Evolutionary conservation across 768 basidiomycete genomes (phyloP).

Genomic region (Suillus fuscotomentosus): DNA sequence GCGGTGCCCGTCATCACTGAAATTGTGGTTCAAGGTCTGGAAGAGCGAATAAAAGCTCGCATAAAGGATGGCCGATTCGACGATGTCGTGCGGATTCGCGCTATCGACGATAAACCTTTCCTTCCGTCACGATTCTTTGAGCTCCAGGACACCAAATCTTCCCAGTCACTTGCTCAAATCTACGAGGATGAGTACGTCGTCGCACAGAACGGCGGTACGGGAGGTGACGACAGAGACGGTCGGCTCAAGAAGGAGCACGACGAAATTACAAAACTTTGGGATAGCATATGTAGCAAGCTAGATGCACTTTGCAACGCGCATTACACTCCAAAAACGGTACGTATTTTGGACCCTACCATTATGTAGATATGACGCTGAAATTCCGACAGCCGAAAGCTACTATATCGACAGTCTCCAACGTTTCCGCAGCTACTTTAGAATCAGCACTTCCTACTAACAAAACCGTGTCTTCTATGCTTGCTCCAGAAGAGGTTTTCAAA

Average conservation of each 20-base stretch:
- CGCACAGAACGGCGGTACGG: slow-evolving; percentile 52
- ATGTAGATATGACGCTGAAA: neutral
- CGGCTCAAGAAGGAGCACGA: slow-evolving; percentile 87
- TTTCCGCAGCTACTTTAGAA: slow-evolving; percentile 80
- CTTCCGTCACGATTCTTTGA: slow-evolving; percentile 88
- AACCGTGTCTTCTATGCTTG: slow-evolving; percentile 75
- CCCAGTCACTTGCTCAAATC: slow-evolving; percentile 89
- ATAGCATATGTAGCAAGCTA: slow-evolving; percentile 79
- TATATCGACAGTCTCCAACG: slow-evolving; percentile 82
- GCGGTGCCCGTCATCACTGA: slow-evolving; percentile 88
- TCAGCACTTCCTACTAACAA: slow-evolving; percentile 86
- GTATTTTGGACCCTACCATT: slow-evolving; percentile 23
- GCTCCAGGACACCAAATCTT: slow-evolving; percentile 83
- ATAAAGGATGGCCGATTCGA: slow-evolving; percentile 86
- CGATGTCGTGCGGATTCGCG: slow-evolving; percentile 84
- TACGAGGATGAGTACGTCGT: slow-evolving; percentile 92
- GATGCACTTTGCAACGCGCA: slow-evolving; percentile 95
- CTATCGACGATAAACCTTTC: slow-evolving; percentile 83
- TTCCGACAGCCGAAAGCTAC: slow-evolving; percentile 74
- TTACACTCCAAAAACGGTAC: slow-evolving; percentile 90
- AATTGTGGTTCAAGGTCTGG: slow-evolving; percentile 74
- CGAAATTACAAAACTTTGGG: slow-evolving; percentile 83
- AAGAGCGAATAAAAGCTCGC: slow-evolving; percentile 87
- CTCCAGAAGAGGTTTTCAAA: slow-evolving; percentile 89
- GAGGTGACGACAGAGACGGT: slow-evolving; percentile 79